Conservation (phyloP, 2,329 filamentous ascomycete genomes). For the Phialophora expanda region DNA sequence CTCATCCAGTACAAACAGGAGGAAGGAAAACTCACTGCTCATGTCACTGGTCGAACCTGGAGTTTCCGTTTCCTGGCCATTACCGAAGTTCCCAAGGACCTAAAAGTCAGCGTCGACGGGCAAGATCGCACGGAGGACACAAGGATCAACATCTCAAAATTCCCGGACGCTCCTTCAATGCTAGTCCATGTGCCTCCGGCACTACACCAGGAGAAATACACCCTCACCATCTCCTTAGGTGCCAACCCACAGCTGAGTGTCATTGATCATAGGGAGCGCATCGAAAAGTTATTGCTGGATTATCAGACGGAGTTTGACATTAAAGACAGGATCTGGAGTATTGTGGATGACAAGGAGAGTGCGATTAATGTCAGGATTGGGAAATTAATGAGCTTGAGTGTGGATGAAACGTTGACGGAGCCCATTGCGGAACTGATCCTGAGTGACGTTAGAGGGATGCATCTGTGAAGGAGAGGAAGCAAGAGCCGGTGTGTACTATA, state of each 20-base stretch:
- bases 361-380: slow-evolving; percentile 36
- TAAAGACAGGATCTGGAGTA: slow-evolving; percentile 42
- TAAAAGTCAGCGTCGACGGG: slow-evolving; percentile 36
- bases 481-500: background rate
- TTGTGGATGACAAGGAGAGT: slow-evolving; percentile 31
- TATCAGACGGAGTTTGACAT: slow-evolving; percentile 42
- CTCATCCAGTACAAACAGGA: slow-evolving; percentile 36
- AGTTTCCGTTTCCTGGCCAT: slow-evolving; percentile 38
- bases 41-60: slow-evolving; percentile 33
- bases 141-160: slow-evolving; percentile 26
- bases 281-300: slow-evolving; percentile 38
- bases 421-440: slow-evolving; percentile 41
- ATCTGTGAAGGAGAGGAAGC: background rate
- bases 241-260: slow-evolving; percentile 41
- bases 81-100: slow-evolving; percentile 26
- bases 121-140: slow-evolving; percentile 36
- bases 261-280: slow-evolving; percentile 32
- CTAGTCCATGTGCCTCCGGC: slow-evolving; percentile 32
- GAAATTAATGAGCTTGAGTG: slow-evolving; percentile 38
- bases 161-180: slow-evolving; percentile 35
- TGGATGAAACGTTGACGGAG: slow-evolving; percentile 41
- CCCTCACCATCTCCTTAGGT: slow-evolving; percentile 48
- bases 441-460: slow-evolving; percentile 35
- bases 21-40: slow-evolving; percentile 32
- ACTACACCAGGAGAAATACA: slow-evolving; percentile 40